Conservation (phyloP, 192 early-diverging fungal species). For the Podila epicladia region DNA sequence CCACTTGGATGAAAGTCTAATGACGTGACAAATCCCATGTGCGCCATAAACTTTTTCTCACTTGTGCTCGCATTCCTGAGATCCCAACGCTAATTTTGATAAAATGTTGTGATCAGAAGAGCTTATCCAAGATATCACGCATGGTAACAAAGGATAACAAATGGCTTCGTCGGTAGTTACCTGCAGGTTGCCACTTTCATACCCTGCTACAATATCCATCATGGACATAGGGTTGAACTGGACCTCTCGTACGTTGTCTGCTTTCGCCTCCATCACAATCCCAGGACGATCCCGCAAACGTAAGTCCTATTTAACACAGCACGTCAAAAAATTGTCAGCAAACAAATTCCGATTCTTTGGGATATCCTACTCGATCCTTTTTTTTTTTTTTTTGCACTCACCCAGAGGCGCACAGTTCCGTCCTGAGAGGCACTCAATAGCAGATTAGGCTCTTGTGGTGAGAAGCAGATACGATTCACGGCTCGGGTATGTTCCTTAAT, state of each 20-base stretch:
- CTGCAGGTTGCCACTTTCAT: conserved; percentile 83
- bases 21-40: conserved; percentile 75
- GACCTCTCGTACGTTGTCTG: conserved; percentile 81
- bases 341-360: no score
- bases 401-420: conserved; percentile 81
- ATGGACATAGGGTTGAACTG: conserved; percentile 73
- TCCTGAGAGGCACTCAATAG: conserved; percentile 85
- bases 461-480: conserved; percentile 84
- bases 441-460: conserved; percentile 69
- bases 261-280: conserved; percentile 75
- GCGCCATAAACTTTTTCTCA: conserved; percentile 75
- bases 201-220: conserved; percentile 79
- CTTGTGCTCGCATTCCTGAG: conserved; percentile 68
- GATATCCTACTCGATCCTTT: neutral
- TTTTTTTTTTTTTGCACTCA: conserved; percentile 22
- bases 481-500: conserved; percentile 77
- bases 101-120: neutral
- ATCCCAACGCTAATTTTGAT: conserved; percentile 69
- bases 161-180: conserved; percentile 32
- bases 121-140: neutral
- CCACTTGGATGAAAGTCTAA: conserved; percentile 84
- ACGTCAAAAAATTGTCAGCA: no score
- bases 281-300: conserved; percentile 59
- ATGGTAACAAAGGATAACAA: neutral
- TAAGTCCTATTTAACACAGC: conserved; percentile 60